phyloP scores from a whole-genome alignment of 2,329 filamentous ascomycete species.

The Aureobasidium sp. region DNA sequence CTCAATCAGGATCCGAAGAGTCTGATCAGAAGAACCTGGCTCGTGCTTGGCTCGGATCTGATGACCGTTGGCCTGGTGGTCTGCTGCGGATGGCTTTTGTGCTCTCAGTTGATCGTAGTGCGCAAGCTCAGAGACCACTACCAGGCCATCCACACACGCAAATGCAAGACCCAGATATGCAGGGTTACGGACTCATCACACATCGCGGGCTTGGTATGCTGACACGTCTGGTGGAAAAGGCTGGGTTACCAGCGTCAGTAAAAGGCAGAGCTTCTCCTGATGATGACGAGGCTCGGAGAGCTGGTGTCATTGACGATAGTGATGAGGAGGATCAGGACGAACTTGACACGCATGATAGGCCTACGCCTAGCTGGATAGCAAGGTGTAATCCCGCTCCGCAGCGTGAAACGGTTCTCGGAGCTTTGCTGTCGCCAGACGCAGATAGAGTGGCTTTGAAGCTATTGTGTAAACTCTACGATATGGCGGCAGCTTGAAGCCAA shows the following conservation, averaged over 20 bases:
- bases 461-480: slow-evolving; percentile 31
- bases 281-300: slow-evolving; percentile 1
- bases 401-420: slow-evolving; percentile 41
- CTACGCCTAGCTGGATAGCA: slow-evolving; percentile 16
- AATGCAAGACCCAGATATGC: slow-evolving; percentile 23
- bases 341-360: slow-evolving; percentile 19
- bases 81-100: slow-evolving; percentile 69
- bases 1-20: slow-evolving; percentile 12
- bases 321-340: slow-evolving; percentile 25
- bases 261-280: slow-evolving; percentile 16
- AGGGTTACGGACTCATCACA: slow-evolving; percentile 31
- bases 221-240: slow-evolving; percentile 41
- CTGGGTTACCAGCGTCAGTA: slow-evolving; percentile 22
- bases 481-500: slow-evolving; percentile 21
- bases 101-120: slow-evolving; percentile 41
- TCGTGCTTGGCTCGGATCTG: slow-evolving; percentile 71
- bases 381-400: slow-evolving; percentile 41
- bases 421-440: slow-evolving; percentile 37
- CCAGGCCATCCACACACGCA: slow-evolving; percentile 20
- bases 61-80: slow-evolving; percentile 76
- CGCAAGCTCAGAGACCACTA: slow-evolving; percentile 18
- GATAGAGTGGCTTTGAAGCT: slow-evolving; percentile 40
- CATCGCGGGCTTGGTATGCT: slow-evolving; percentile 43
- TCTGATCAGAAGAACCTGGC: slow-evolving; percentile 50
- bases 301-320: slow-evolving; percentile 20